Evolutionary conservation across 2,329 filamentous ascomycete species (phyloP).

Genomic region (Talaromyces sp.): DNA sequence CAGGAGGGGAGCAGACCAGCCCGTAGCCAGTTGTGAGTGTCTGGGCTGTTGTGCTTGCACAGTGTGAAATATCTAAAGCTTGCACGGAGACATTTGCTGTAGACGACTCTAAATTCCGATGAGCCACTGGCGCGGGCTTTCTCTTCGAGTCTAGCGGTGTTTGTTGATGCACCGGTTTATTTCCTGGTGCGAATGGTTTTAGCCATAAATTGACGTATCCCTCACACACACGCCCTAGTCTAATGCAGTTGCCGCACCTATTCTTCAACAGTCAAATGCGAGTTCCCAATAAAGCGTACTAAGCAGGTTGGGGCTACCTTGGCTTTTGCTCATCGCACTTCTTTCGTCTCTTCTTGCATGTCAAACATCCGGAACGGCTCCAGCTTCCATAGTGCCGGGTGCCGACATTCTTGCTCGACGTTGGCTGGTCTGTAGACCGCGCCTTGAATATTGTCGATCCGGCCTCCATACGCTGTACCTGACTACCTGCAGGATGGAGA

Average conservation of each 20-base stretch:
- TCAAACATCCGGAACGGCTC: constrained; percentile 36
- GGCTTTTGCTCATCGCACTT: constrained; percentile 34
- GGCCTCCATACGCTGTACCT: not conserved
- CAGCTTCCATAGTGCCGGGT: constrained; percentile 26
- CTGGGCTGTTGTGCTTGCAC: not conserved
- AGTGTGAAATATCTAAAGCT: not conserved
- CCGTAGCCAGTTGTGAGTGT: not conserved
- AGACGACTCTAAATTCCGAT: not conserved
- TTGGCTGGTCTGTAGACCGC: not conserved
- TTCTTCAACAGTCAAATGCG: constrained; percentile 9
- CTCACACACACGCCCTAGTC: constrained; percentile 29
- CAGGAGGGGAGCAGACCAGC: not conserved
- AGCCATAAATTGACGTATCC: constrained; percentile 34
- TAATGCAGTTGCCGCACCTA: constrained; percentile 27
- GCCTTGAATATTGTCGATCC: not conserved
- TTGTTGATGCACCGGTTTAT: constrained; percentile 22
- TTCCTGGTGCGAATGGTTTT: constrained; percentile 26
- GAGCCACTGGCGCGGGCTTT: constrained; percentile 14
- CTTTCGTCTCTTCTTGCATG: constrained; percentile 33
- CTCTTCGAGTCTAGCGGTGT: constrained; percentile 16
- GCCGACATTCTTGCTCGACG: constrained; percentile 13
- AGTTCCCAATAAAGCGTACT: not conserved
- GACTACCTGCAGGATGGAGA: not conserved
- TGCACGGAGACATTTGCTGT: not conserved
- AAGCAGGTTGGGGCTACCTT: constrained; percentile 16